phyloP scores from a whole-genome alignment of 306 rosid genomes.

The Cicer yamashitae region DNA sequence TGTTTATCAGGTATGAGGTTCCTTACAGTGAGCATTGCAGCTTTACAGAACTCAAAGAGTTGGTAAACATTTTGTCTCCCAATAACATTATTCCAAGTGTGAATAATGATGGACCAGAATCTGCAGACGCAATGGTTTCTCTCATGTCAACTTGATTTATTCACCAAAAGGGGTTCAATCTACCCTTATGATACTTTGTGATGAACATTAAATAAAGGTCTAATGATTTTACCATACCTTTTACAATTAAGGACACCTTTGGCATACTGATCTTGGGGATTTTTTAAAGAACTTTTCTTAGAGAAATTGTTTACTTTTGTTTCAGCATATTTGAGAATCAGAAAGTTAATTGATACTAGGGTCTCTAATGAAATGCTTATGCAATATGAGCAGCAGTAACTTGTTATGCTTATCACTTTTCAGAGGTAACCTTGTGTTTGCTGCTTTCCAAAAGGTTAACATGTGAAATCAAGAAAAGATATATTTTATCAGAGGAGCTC shows the following conservation, averaged over 20 bases:
- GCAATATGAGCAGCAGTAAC: slow-evolving; percentile 4
- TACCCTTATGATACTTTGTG: not conserved
- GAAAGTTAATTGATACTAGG: slow-evolving; percentile 17
- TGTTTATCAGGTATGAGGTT: slow-evolving; percentile 78
- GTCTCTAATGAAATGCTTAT: not conserved
- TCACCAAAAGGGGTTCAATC: slow-evolving; percentile 24
- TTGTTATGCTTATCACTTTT: not conserved
- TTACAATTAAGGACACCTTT: not conserved
- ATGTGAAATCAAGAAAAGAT: not conserved
- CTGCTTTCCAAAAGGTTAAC: not conserved
- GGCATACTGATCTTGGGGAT: not conserved
- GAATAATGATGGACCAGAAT: slow-evolving; percentile 81
- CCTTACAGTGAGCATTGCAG: slow-evolving; percentile 95
- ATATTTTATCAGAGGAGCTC: not conserved
- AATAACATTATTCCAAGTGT: slow-evolving; percentile 85
- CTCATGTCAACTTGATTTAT: slow-evolving; percentile 64
- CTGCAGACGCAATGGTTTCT: slow-evolving; percentile 77
- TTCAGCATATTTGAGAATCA: not conserved
- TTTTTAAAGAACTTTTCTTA: not conserved
- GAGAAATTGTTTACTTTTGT: not conserved
- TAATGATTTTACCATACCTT: slow-evolving; percentile 26
- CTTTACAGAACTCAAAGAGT: slow-evolving; percentile 83
- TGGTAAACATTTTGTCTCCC: slow-evolving; percentile 79
- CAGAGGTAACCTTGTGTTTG: slow-evolving; percentile 19
- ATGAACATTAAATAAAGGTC: slow-evolving; percentile 18